Conservation (phyloP, 768 basidiomycete genomes). For the Sistotremastrum niveocremeum region DNA sequence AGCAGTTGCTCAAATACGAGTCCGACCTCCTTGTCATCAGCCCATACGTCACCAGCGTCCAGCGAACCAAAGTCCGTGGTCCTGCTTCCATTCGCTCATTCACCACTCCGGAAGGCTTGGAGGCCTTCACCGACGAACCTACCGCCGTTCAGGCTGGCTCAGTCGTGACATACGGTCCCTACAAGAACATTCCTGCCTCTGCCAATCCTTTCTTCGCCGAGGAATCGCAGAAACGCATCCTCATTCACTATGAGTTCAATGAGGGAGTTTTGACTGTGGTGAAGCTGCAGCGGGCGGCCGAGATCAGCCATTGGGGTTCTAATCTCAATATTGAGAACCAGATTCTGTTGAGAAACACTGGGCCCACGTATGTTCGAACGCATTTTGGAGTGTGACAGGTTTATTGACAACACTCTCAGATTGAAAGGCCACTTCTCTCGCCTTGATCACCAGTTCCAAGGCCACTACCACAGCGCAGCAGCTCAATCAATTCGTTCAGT, state of each 20-base stretch:
- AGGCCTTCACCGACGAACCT: slow-evolving; percentile 45
- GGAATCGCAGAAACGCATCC: slow-evolving; percentile 48
- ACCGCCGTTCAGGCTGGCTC: slow-evolving; percentile 61
- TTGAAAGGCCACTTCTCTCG: slow-evolving; percentile 95
- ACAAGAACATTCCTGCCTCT: slow-evolving; percentile 57
- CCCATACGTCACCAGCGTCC: slow-evolving; percentile 67
- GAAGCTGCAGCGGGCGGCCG: slow-evolving; percentile 60
- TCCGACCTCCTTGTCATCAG: slow-evolving; percentile 72
- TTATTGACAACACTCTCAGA: slow-evolving; percentile 24
- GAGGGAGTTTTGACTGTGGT: slow-evolving; percentile 67
- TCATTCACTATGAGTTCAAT: slow-evolving; percentile 73
- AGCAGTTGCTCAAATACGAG: slow-evolving; percentile 67
- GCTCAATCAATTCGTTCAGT: slow-evolving; percentile 63
- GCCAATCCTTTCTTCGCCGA: slow-evolving; percentile 40
- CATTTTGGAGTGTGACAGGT: too few species aligned
- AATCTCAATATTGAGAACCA: slow-evolving; percentile 91
- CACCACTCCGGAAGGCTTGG: slow-evolving; percentile 49
- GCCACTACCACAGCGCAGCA: slow-evolving; percentile 50
- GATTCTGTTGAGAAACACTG: slow-evolving; percentile 75
- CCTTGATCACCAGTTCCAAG: slow-evolving; percentile 68
- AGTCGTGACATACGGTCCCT: slow-evolving; percentile 83
- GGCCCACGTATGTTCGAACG: too few species aligned
- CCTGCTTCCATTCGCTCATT: slow-evolving; percentile 56
- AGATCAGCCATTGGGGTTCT: slow-evolving; percentile 95
- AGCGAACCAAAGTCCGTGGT: slow-evolving; percentile 59